Percentiles rank a stretch among this genome's conserved stretches.
These are phyloP conservation scores for Cercospora sp. DNA, from an alignment of 2,329 filamentous ascomycete species.

Conservation along the genomic window DNA sequence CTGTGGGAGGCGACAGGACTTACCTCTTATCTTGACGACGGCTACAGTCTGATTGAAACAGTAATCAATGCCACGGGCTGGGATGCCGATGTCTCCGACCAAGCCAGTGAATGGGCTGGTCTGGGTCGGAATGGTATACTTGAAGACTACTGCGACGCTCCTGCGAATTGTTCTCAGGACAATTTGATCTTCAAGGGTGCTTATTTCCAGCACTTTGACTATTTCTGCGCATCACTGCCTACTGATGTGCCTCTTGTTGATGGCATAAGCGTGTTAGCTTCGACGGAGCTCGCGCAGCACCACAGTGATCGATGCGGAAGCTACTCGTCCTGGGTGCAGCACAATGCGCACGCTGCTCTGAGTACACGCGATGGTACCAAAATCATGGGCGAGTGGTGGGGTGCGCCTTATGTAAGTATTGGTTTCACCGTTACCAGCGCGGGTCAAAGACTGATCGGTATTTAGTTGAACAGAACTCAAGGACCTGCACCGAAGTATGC, in stretches of 20 bases:
- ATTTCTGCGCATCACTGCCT: constrained; percentile 72
- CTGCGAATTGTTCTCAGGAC: constrained; percentile 76
- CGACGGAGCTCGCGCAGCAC: constrained; percentile 31
- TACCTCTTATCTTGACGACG: constrained; percentile 70
- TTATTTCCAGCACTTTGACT: constrained; percentile 84
- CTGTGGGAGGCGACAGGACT: constrained; percentile 79
- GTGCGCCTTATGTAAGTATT: constrained; percentile 29
- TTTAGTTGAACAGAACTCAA: constrained; percentile 25
- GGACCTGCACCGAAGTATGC: constrained; percentile 23
- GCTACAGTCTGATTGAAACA: constrained; percentile 70
- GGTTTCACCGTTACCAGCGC: background rate
- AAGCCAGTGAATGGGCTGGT: constrained; percentile 61
- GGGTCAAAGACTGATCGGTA: constrained; percentile 2
- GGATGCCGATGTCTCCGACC: constrained; percentile 32
- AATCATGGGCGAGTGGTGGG: constrained; percentile 91
- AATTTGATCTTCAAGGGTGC: constrained; percentile 92
- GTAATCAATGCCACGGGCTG: constrained; percentile 82
- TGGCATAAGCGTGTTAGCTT: constrained; percentile 47
- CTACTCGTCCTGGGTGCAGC: constrained; percentile 74
- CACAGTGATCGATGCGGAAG: constrained; percentile 64
- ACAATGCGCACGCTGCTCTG: constrained; percentile 74
- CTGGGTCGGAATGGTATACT: constrained; percentile 77
- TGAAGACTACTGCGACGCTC: constrained; percentile 79
- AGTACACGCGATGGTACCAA: constrained; percentile 55
- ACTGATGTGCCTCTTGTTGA: constrained; percentile 44